Percentiles rank a stretch among this genome's conserved stretches.
Evolutionary conservation across 2,329 filamentous ascomycete species (phyloP).

Genomic region (Lecanoromycetidae sp.): DNA sequence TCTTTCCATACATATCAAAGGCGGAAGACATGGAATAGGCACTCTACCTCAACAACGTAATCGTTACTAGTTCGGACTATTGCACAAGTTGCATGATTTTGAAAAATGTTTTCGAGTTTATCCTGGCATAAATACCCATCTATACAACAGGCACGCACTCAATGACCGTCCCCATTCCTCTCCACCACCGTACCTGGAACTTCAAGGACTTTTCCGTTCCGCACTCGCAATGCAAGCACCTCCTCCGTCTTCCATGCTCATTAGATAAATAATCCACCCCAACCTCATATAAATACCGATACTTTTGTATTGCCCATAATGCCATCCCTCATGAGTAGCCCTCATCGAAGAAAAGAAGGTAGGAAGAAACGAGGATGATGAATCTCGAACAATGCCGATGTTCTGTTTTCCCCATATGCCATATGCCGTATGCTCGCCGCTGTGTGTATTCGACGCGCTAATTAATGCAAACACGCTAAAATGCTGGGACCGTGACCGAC

Average conservation of each 20-base stretch:
- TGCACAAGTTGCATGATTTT: no score
- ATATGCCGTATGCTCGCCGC: background rate
- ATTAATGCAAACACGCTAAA: conserved; percentile 32
- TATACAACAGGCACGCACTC: no score
- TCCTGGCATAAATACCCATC: no score
- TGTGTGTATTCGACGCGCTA: conserved; percentile 19
- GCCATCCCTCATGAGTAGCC: conserved; percentile 18
- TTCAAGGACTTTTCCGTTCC: no score
- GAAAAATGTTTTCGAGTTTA: no score
- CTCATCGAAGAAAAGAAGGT: conserved; percentile 20
- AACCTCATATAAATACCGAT: conserved; percentile 4
- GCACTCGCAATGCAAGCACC: conserved; percentile 5
- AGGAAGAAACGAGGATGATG: conserved; percentile 16
- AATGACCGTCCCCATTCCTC: no score
- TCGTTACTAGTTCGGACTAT: no score
- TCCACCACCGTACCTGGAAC: no score
- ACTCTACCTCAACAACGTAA: no score
- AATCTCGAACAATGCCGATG: conserved; percentile 21
- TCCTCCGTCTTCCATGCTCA: background rate
- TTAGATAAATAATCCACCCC: conserved; percentile 16
- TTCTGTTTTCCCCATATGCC: background rate
- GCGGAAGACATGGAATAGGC: no score
- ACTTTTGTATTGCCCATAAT: conserved; percentile 10
- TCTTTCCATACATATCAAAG: no score
- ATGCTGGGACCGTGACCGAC: conserved; percentile 39